Evolutionary conservation across 768 basidiomycete genomes (phyloP), one percentile per base, ranked within the genome.

Genomic region (Lyophyllum atratum): DNA sequence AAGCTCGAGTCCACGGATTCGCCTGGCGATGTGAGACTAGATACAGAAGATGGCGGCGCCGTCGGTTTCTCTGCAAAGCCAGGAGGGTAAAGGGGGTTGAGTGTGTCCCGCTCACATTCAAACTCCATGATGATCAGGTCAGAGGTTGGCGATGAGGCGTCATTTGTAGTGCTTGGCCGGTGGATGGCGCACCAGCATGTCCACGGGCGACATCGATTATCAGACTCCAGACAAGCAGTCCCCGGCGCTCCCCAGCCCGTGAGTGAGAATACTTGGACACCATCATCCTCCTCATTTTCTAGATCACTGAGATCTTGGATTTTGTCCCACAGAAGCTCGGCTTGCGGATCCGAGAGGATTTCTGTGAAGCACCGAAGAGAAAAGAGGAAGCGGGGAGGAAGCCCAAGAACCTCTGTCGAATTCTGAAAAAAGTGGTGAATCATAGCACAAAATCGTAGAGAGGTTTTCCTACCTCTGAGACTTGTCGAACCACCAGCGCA

Each of bases 191-290:
- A 84, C 87, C 90, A 87, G 63, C 85, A 88, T 1, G 81, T 82
- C 88, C 87, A 91, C 0, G 69, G 67, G 21, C 73, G 72, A n/a
- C 77, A 71, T 3, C 68, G 72, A 44, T 72, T 66, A 22, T 76
- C 71, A 0, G 59, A 63, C 15, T 66, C 52, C 0, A 64, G 58
- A 12, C 59, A 48, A 8, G 69, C 79, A 14, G 76, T 82, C 1
- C 85, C 86, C 0, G 89, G 88, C 49, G 85, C 82, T 6, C 90
- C 89, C 70, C 78, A 87, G 1, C 92, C 92, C 21, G 77, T 82
- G 15, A 93, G 76, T 24, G 84, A 71, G 70, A 94, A 93, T 15
- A 86, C 82, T 63, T 90, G 84, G 0, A 85, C 81, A 22, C 70
- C 68, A 17, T 59, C 66, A 37, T 73, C 71, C 26, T 80, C 82